phyloP scores from a whole-genome alignment of 2,329 filamentous ascomycete genomes.

The Colletotrichum sp. region DNA sequence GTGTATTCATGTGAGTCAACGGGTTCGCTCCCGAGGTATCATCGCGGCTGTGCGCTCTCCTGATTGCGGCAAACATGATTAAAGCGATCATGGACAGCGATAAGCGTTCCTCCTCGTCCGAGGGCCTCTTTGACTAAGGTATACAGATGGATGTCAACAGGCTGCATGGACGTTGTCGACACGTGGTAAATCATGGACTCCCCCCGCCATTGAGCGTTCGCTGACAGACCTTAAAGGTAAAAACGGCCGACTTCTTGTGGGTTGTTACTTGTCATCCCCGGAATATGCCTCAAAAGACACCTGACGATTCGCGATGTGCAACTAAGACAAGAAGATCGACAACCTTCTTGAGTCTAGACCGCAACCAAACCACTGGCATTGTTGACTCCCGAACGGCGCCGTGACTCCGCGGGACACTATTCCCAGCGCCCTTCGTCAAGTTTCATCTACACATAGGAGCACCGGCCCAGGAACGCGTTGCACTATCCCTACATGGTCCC shows the following conservation, averaged over 20 bases:
- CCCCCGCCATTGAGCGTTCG: background rate
- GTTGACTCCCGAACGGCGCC: background rate
- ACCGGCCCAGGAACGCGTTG: background rate
- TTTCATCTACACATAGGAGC: background rate
- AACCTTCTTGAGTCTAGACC: background rate
- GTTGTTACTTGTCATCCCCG: background rate
- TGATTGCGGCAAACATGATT: background rate
- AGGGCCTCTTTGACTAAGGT: background rate
- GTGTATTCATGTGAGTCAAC: background rate
- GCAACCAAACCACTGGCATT: background rate
- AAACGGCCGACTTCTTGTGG: background rate
- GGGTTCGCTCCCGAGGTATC: background rate
- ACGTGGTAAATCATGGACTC: background rate
- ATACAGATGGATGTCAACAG: background rate
- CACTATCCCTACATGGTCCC: background rate
- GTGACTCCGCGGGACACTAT: background rate
- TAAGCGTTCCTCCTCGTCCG: background rate
- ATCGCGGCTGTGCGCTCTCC: background rate
- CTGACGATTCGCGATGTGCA: conserved; percentile 4
- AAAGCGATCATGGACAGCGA: background rate
- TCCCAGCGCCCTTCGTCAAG: background rate
- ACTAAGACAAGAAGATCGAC: conserved; percentile 3
- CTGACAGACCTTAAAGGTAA: background rate
- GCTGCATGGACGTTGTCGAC: background rate
- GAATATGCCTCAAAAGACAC: background rate